A percentile compares a stretch with the other conserved stretches of the same genome.
These are phyloP conservation scores for Saturnispora silvae DNA, from an alignment of 805 yeast genomes.

Conservation along the genomic window DNA sequence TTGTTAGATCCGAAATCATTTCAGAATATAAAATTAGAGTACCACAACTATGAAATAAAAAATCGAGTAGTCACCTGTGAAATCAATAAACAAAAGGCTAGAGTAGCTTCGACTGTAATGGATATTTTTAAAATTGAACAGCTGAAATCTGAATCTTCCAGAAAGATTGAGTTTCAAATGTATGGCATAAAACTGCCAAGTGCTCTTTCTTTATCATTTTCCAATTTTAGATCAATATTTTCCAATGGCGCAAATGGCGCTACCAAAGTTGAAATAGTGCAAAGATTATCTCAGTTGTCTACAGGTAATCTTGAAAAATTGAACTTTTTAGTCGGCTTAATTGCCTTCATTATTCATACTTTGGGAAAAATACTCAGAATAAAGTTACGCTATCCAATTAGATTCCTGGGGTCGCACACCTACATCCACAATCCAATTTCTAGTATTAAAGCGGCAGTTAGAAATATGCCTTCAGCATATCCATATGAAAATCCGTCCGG, in stretches of 20 bases:
- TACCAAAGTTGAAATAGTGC: constrained; percentile 7
- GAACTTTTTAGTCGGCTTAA: constrained; percentile 40
- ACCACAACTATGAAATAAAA: background rate
- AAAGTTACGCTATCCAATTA: constrained; percentile 40
- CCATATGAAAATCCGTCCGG: background rate
- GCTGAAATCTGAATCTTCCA: constrained; percentile 4
- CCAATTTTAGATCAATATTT: constrained; percentile 7
- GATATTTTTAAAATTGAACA: constrained; percentile 26
- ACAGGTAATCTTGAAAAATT: constrained; percentile 29
- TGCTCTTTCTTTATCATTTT: constrained; percentile 8
- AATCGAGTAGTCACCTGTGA: constrained; percentile 2
- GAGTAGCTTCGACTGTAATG: constrained; percentile 17
- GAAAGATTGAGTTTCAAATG: constrained; percentile 17
- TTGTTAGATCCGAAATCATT: background rate
- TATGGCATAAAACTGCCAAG: constrained; percentile 24
- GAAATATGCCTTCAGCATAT: background rate
- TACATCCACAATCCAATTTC: constrained; percentile 40
- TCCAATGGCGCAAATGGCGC: constrained; percentile 5
- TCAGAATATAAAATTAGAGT: background rate
- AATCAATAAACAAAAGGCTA: constrained; percentile 18
- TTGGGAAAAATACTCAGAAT: constrained; percentile 33
- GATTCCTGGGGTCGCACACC: constrained; percentile 37
- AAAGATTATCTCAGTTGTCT: constrained; percentile 17
- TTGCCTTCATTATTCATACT: constrained; percentile 31
- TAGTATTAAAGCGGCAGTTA: constrained; percentile 15